Percentiles rank a stretch among this genome's conserved stretches.
These are phyloP conservation scores for Solanum piurae DNA, from an alignment of 257 asterid species.

Conservation along the genomic window DNA sequence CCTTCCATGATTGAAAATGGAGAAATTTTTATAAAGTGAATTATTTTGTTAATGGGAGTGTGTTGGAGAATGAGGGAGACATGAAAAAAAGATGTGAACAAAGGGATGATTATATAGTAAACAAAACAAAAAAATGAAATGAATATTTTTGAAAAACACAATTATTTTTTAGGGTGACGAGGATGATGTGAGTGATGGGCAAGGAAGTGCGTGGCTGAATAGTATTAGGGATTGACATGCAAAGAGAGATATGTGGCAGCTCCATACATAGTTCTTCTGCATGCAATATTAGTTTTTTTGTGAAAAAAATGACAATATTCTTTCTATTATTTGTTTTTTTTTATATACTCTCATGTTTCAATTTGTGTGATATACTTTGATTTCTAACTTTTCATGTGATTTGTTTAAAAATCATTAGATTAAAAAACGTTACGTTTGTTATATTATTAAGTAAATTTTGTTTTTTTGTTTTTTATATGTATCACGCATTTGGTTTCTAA, in stretches of 20 bases:
- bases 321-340: neutral
- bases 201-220: constrained; percentile 69
- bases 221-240: constrained; percentile 61
- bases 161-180: constrained; percentile 21
- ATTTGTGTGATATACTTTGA: no score
- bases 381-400: neutral
- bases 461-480: no score
- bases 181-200: constrained; percentile 73
- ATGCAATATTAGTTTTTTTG: constrained; percentile 26
- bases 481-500: no score
- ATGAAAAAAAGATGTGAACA: neutral
- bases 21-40: no score
- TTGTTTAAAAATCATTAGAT: no score
- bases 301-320: neutral
- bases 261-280: constrained; percentile 29
- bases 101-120: neutral
- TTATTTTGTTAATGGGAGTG: neutral
- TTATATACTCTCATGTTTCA: no score
- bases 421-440: no score
- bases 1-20: constrained; percentile 27
- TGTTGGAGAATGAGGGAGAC: neutral
- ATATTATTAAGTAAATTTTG: no score
- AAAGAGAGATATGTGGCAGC: constrained; percentile 63
- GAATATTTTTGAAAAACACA: neutral
- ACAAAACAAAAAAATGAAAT: neutral